phyloP scores from a whole-genome alignment of 176 grass and related monocot genomes.

The Carex myosuroides region DNA sequence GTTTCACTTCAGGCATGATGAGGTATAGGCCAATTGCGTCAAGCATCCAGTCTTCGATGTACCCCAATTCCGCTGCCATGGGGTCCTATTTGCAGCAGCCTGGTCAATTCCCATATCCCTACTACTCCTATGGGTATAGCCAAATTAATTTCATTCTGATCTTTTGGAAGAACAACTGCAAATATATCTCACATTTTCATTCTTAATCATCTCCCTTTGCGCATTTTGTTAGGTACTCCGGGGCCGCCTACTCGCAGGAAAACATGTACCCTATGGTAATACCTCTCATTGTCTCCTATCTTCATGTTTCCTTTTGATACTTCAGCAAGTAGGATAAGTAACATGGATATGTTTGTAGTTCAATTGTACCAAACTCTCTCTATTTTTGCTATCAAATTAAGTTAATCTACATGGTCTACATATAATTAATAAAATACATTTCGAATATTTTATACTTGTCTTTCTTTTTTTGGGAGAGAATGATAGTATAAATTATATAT shows the following conservation, averaged over 20 bases:
- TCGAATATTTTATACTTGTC: neutral
- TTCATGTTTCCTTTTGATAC: neutral
- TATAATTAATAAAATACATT: neutral
- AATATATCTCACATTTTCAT: neutral
- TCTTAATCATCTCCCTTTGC: neutral
- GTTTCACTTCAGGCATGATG: slow-evolving; percentile 19
- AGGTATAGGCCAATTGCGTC: slow-evolving; percentile 21
- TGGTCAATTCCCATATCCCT: slow-evolving; percentile 30
- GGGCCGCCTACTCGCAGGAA: slow-evolving; percentile 33
- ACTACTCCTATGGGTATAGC: slow-evolving; percentile 38
- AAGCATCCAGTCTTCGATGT: slow-evolving; percentile 21
- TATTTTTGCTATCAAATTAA: neutral
- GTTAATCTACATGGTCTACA: neutral
- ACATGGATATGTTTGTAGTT: neutral
- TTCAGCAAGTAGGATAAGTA: neutral
- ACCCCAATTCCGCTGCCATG: slow-evolving; percentile 23
- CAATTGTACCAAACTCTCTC: neutral
- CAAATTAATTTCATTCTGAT: neutral
- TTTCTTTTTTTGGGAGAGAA: neutral
- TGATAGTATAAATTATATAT: neutral
- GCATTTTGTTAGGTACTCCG: slow-evolving; percentile 28
- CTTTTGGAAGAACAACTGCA: neutral
- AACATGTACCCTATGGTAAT: slow-evolving; percentile 48
- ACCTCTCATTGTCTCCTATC: neutral
- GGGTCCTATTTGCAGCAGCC: slow-evolving; percentile 40